A percentile compares a stretch with the other conserved stretches of the same genome.
These are phyloP conservation scores for Collybiopsis confluens DNA, from an alignment of 768 basidiomycete genomes.

Conservation along the genomic window DNA sequence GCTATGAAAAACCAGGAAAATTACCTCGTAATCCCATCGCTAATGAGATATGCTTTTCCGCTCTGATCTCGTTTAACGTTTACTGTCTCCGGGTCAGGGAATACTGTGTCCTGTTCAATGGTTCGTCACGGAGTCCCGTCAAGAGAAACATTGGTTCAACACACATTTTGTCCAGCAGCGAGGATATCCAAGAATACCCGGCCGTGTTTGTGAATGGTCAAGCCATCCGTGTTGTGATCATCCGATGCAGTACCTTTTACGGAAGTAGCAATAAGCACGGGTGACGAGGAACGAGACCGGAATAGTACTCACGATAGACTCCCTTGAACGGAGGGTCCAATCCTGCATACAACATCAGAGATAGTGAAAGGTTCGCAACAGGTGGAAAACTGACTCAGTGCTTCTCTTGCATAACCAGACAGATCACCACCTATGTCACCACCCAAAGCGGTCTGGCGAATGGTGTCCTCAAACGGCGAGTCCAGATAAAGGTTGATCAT, in stretches of 20 bases:
- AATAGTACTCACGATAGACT: constrained; percentile 47
- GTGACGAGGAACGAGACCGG: not conserved
- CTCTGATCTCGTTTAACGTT: constrained; percentile 6
- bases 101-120: not conserved
- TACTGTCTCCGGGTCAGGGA: constrained; percentile 4
- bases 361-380: not conserved
- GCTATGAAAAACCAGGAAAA: constrained; percentile 17
- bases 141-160: constrained; percentile 18
- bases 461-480: constrained; percentile 33
- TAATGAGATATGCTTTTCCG: not conserved
- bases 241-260: constrained; percentile 41
- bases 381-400: constrained; percentile 56
- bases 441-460: constrained; percentile 31
- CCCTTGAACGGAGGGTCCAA: constrained; percentile 72
- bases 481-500: constrained; percentile 62
- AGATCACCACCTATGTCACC: constrained; percentile 35
- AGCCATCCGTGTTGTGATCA: constrained; percentile 38
- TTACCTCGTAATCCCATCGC: constrained; percentile 16
- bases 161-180: constrained; percentile 53
- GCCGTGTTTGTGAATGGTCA: constrained; percentile 41
- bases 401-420: constrained; percentile 61
- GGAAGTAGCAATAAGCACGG: not conserved
- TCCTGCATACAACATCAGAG: constrained; percentile 34
- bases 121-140: not conserved
- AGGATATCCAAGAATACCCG: constrained; percentile 62